Conservation (phyloP, 768 basidiomycete species). For the Pleurotus platypus region DNA sequence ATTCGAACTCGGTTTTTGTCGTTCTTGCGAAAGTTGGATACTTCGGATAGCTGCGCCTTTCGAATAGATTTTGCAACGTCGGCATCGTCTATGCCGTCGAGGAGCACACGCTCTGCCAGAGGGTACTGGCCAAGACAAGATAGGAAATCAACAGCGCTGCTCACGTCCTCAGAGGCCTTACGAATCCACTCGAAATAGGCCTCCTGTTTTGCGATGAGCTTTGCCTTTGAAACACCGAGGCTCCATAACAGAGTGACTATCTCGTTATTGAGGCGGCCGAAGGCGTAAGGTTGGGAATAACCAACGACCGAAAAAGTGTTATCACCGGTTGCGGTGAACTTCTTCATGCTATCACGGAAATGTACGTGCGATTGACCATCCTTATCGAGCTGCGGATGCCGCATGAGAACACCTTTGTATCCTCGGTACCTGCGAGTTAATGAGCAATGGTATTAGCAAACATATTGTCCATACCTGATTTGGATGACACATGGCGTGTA, state of each 20-base stretch:
- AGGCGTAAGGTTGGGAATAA: slow-evolving; percentile 59
- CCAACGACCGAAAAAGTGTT: slow-evolving; percentile 67
- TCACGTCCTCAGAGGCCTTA: slow-evolving; percentile 41
- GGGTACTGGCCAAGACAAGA: slow-evolving; percentile 46
- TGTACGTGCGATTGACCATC: slow-evolving; percentile 44
- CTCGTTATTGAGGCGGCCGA: slow-evolving; percentile 67
- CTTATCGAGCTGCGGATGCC: slow-evolving; percentile 55
- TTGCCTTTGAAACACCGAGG: slow-evolving; percentile 55
- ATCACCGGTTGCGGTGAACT: slow-evolving; percentile 54
- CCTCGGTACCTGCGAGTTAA: slow-evolving; percentile 49
- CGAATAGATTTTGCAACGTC: slow-evolving; percentile 38
- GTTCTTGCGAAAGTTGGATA: slow-evolving; percentile 43
- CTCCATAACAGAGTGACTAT: slow-evolving; percentile 64
- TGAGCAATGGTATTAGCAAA: neutral
- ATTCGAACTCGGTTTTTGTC: slow-evolving; percentile 54
- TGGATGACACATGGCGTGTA: slow-evolving; percentile 65
- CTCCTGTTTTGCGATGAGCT: slow-evolving; percentile 50
- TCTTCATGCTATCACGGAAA: slow-evolving; percentile 70
- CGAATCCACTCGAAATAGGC: slow-evolving; percentile 59
- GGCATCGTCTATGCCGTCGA: slow-evolving; percentile 50
- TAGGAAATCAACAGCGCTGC: slow-evolving; percentile 50
- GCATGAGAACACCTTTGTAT: slow-evolving; percentile 70
- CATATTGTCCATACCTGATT: slow-evolving; percentile 41
- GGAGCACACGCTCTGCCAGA: slow-evolving; percentile 47
- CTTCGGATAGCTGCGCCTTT: slow-evolving; percentile 43